These are phyloP conservation scores for Tetrapisispora namnaoensis DNA, from an alignment of 805 yeast genomes.

Conservation along the genomic window DNA sequence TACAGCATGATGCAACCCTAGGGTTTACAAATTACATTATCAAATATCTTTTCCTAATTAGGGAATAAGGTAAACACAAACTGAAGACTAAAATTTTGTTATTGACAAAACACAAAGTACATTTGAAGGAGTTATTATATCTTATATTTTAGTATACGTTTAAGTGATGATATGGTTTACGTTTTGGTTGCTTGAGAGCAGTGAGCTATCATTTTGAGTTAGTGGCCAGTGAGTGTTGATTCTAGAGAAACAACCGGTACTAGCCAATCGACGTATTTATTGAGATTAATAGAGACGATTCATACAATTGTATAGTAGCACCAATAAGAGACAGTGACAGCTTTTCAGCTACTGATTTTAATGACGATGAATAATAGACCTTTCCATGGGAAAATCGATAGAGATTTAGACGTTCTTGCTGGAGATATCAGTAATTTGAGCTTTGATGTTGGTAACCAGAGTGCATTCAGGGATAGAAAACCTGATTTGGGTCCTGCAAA, in stretches of 20 bases:
- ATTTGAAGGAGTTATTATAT: not conserved
- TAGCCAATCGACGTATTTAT: too few species aligned
- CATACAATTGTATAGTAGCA: too few species aligned
- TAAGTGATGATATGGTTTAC: too few species aligned
- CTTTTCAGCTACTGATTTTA: too few species aligned
- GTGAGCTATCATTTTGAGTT: too few species aligned
- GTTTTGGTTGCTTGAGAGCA: too few species aligned
- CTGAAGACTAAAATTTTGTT: not conserved
- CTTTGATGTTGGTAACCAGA: conserved; percentile 8
- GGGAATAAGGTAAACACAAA: conserved; percentile 1
- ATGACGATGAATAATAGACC: not conserved
- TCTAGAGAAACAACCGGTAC: too few species aligned
- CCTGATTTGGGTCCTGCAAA: conserved; percentile 9
- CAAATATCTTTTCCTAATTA: not conserved
- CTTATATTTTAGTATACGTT: too few species aligned
- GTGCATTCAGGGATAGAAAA: conserved; percentile 7
- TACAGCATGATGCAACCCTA: not conserved
- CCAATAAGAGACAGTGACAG: too few species aligned
- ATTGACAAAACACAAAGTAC: not conserved
- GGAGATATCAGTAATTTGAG: conserved; percentile 29
- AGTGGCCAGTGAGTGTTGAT: too few species aligned
- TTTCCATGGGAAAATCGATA: conserved; percentile 17
- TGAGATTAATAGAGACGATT: too few species aligned
- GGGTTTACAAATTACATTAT: not conserved
- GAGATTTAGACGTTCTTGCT: conserved; percentile 26